Evolutionary conservation across 176 grass and related monocot genomes (phyloP), one percentile per base, ranked within the genome.

Genomic region (Oryza nivara): DNA sequence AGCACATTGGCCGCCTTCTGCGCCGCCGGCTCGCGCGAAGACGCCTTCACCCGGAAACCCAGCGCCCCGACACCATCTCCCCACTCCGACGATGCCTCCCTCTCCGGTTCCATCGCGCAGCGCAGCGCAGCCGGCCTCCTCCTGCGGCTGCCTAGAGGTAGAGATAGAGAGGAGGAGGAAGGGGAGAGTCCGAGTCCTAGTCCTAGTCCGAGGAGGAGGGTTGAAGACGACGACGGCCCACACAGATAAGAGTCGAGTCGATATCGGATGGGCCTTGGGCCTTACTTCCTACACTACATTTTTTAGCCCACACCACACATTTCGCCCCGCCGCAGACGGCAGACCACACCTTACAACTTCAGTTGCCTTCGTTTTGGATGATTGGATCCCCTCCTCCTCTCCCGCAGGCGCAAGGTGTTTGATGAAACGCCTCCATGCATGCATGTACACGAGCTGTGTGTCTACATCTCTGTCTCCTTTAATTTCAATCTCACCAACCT

Each of bases 1-100:
- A 92, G 84, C 49, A 98, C 89, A 84, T 90, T 86, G 40, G 69
- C 65, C 77, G 95, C 86, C 87, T 95, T 98, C 87, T 98, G 95
- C 26, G 91, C 79, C 68, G 91, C 70, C n/a, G 89, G 95, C 87
- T 98, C 92, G 22, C 91, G 95, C 12, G 95, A 98, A 48, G 80
- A 90, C 7, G 95, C 88, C 89, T 95, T 98, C 54, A 98, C 93
- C 70, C 92, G 87, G 89, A 82, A 98, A 10, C 86, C 23, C 80
- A 98, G 65, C 28, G 86, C 25, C 77, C 88, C 89, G 68, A 67
- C 79, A 7, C 91, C 83, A 14, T 92, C 89, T 34, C 92, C 91
- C 86, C 91, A 83, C 84, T 97, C 95, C 63, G 68, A 44, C 72
- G 92, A 83, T 66, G 56, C 82, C 63, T 76, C 81, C 78, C 63